Evolutionary conservation across 805 yeast genomes (phyloP), one percentile per base, ranked within the genome.

Genomic region (Candida takata): DNA sequence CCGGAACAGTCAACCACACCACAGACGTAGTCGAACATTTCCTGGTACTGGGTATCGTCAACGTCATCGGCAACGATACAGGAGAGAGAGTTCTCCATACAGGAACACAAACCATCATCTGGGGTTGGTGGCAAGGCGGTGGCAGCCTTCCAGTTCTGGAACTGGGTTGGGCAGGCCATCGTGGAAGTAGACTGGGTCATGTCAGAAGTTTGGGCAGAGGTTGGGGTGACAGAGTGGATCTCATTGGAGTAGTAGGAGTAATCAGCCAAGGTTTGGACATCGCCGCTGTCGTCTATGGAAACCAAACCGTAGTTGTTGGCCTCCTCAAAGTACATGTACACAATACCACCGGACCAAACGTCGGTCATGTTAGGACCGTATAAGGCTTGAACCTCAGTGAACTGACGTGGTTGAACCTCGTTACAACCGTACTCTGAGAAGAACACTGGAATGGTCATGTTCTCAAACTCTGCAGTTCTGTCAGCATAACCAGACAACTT

Each of bases 261-360:
- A 61, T 82, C 90, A 31, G 59, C 60, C 62, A 79, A 62, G 38
- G 90, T 80, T 34, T 65, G 58, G 41, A 78, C 81, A 41, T 54
- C 55, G 46, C 56, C 58, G 27, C 15, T 18, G 35, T 20, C 14
- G 35, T 60, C 62, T 43, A 77, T 60, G 36, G 73, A 45, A 36
- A 82, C 88, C 55, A 82, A 70, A 65, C 94, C 90, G 54, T 80
- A 82, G 51, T 81, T 60, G 64, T 82, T 82, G 37, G 63, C 65
- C 66, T 83, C 90, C 65, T 83, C 71, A 63, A 75, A 83, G 65
- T 82, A 83, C 88, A 82, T 77, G 67, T 81, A 83, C 37, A 82
- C 90, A 54, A 83, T 82, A 73, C 90, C 94, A 65, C 94, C 90
- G 34, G 90, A 82, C 92, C 90, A 83, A 42, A 80, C 80, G 58